Evolutionary conservation across 768 basidiomycete genomes (phyloP).

Genomic region (Lactarius indigo): DNA sequence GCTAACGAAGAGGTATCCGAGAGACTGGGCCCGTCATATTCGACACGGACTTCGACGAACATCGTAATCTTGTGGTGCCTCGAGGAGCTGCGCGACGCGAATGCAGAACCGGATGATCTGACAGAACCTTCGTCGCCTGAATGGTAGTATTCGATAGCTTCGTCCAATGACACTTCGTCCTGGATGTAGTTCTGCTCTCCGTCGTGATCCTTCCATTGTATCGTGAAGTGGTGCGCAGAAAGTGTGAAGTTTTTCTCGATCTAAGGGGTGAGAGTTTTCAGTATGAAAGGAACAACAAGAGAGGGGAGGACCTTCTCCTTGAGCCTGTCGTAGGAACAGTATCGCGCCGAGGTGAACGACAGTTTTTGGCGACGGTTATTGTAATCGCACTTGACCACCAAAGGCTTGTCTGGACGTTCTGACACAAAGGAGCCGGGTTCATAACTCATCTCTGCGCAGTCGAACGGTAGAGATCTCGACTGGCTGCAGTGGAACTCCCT

Average conservation of each 20-base stretch:
- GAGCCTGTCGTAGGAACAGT: slow-evolving; percentile 74
- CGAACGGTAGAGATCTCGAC: not conserved
- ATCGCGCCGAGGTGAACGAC: slow-evolving; percentile 72
- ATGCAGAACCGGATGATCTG: slow-evolving; percentile 70
- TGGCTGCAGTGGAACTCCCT: not conserved
- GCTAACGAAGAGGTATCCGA: slow-evolving; percentile 84
- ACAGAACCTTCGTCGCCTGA: slow-evolving; percentile 67
- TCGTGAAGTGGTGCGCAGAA: slow-evolving; percentile 60
- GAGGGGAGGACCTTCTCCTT: slow-evolving; percentile 53
- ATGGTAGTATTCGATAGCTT: slow-evolving; percentile 85
- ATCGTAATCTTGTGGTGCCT: slow-evolving; percentile 67
- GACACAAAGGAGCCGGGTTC: not conserved
- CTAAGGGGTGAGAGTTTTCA: slow-evolving; percentile 37
- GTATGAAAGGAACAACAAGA: slow-evolving; percentile 17
- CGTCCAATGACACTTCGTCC: slow-evolving; percentile 71
- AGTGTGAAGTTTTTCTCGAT: slow-evolving; percentile 84
- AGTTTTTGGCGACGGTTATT: slow-evolving; percentile 73
- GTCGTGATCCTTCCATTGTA: slow-evolving; percentile 87
- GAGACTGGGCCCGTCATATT: slow-evolving; percentile 88
- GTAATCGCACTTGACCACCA: slow-evolving; percentile 82
- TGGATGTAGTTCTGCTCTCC: slow-evolving; percentile 69
- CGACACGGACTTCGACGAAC: slow-evolving; percentile 71
- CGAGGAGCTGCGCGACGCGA: slow-evolving; percentile 61
- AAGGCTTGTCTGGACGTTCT: slow-evolving; percentile 58
- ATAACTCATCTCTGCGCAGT: slow-evolving; percentile 14